A percentile compares a stretch with the other conserved stretches of the same genome.
Evolutionary conservation across 805 yeast genomes (phyloP).

Genomic region (Tetrapisispora fleetii): DNA sequence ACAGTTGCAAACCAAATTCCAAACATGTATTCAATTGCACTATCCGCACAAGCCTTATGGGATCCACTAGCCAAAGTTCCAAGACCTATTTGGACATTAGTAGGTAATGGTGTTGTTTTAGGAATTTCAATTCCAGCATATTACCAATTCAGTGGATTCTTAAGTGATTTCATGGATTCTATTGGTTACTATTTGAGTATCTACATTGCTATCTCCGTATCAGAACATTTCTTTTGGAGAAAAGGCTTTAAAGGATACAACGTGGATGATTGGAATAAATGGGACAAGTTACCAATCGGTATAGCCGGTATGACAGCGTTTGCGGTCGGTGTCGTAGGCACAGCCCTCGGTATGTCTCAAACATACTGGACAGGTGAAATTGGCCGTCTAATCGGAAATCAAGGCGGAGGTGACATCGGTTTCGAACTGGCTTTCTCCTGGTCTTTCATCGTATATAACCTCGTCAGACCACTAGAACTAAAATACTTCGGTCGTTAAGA

Average conservation of each 20-base stretch:
- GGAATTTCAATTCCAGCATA: conserved; percentile 87
- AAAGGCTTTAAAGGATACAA: conserved; percentile 55
- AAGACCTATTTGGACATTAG: conserved; percentile 69
- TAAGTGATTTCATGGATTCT: conserved; percentile 79
- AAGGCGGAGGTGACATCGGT: conserved; percentile 51
- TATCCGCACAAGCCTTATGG: conserved; percentile 79
- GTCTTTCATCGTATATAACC: conserved; percentile 52
- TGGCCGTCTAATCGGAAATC: conserved; percentile 46
- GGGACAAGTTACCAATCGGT: conserved; percentile 58
- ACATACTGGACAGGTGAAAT: conserved; percentile 71
- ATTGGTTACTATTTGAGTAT: conserved; percentile 88
- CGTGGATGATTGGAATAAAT: conserved; percentile 48
- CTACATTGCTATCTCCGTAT: conserved; percentile 59
- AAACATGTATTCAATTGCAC: conserved; percentile 81
- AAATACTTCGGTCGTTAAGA: conserved; percentile 45
- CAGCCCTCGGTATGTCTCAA: conserved; percentile 78
- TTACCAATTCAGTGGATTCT: conserved; percentile 60
- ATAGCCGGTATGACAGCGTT: conserved; percentile 69
- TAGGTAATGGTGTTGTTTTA: conserved; percentile 64
- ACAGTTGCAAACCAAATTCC: conserved; percentile 88
- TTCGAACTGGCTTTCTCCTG: conserved; percentile 69
- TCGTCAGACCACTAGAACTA: conserved; percentile 55
- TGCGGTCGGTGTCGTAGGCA: conserved; percentile 77
- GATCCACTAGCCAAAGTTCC: conserved; percentile 64
- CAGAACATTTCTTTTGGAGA: conserved; percentile 77